phyloP scores from a whole-genome alignment of 768 basidiomycete species.

The Lyophyllum shimeji region DNA sequence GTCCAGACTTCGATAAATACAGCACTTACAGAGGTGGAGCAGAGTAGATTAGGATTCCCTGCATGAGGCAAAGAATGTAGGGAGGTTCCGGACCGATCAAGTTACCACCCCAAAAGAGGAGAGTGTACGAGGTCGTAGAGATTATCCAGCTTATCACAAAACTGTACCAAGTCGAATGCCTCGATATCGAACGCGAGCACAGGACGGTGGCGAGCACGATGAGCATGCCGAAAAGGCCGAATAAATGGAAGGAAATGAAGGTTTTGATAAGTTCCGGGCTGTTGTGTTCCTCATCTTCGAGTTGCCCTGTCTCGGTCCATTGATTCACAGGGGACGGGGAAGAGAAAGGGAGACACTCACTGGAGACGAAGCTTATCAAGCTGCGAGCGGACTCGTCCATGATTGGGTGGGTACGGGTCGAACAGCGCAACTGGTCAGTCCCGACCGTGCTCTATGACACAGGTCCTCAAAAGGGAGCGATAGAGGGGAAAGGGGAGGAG shows the following conservation, averaged over 20 bases:
- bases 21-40: constrained; percentile 14
- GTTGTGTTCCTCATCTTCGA: background rate
- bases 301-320: background rate
- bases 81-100: constrained; percentile 9
- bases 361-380: background rate
- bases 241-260: constrained; percentile 24
- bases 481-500: background rate
- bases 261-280: constrained; percentile 13
- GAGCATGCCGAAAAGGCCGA: constrained; percentile 21
- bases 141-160: constrained; percentile 29
- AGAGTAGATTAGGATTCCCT: constrained; percentile 24
- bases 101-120: constrained; percentile 25
- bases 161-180: constrained; percentile 30
- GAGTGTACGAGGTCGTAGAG: constrained; percentile 26
- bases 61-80: constrained; percentile 25
- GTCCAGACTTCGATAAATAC: background rate
- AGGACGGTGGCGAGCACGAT: constrained; percentile 22
- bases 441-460: background rate
- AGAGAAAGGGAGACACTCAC: background rate
- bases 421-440: background rate
- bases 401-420: background rate
- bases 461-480: background rate
- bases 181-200: constrained; percentile 16
- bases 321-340: background rate
- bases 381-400: background rate